Evolutionary conservation across 805 yeast genomes (phyloP), one percentile per base, ranked within the genome.

Genomic region (Torulaspora maleeae): DNA sequence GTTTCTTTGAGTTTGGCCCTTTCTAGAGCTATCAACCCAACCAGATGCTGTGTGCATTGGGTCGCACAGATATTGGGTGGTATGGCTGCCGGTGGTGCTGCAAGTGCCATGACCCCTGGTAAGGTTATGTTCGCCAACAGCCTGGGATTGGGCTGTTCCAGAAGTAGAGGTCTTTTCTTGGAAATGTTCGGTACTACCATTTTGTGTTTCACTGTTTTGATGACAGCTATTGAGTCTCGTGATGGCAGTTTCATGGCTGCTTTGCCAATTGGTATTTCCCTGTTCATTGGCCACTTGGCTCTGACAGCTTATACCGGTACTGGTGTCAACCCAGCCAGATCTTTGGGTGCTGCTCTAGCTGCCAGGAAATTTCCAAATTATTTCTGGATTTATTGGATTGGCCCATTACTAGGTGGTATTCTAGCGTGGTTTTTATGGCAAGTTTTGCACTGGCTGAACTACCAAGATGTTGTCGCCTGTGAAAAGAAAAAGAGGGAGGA

Each of bases 351-450:
- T 43, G 77, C 82, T 63, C 72, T 86, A 49, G 95, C 89, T 48
- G 76, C 77, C 44, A 72, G 66, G 46, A 72, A 78, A 17, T 88
- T 88, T 82, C 95, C 95, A 28, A 64, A 59, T 60, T 87, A 87
- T 71, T 88, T 81, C 75, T 87, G 95, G 95, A 86, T 88, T 54
- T 87, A 87, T 76, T 86, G 95, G 93, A 79, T 87, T 47, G 96
- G 96, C 44, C 95, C 96, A 49, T 57, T 81, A 44, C 61, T 84
- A 48, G 95, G 95, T 53, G 70, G 90, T 9, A 49, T 75, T 45
- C 63, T 86, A 54, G 82, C 95, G 15, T 78, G 75, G 54, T 76
- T 75, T 49, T 72, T 86, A 53, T 85, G 86, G 83, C 74, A 80
- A 62, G 52, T 78, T 39, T 72, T 86, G 70, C 81, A 79, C 66